phyloP scores from a whole-genome alignment of 2,329 filamentous ascomycete genomes.

The Phyllosticta ampelicida region DNA sequence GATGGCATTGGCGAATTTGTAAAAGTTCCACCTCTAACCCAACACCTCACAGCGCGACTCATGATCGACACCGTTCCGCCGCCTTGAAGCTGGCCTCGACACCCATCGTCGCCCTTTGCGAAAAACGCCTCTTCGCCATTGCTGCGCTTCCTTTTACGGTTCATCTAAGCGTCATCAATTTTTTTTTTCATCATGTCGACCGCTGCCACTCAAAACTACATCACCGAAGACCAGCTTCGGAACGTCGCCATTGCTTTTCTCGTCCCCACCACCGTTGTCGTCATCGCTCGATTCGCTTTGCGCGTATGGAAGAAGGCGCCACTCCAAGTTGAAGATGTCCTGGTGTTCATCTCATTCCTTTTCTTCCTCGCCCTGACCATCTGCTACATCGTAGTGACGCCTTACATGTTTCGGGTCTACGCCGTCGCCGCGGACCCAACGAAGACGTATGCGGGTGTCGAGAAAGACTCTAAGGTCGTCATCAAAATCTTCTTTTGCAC shows the following conservation, averaged over 20 bases:
- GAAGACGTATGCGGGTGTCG: slow-evolving; percentile 19
- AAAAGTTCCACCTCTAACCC: not conserved
- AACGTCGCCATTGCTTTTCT: slow-evolving; percentile 15
- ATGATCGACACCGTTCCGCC: not conserved
- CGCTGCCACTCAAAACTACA: slow-evolving; percentile 13
- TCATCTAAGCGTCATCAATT: not conserved
- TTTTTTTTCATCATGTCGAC: slow-evolving; percentile 11
- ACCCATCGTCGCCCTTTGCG: not conserved
- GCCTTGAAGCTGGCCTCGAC: not conserved
- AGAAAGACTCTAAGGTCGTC: slow-evolving; percentile 21
- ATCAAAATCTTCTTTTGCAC: slow-evolving; percentile 31
- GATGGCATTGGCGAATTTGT: not conserved
- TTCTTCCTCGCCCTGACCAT: slow-evolving; percentile 19
- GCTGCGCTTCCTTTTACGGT: no score
- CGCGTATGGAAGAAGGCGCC: slow-evolving; percentile 1
- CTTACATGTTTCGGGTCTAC: slow-evolving; percentile 23
- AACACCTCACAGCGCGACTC: not conserved
- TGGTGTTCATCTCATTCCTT: slow-evolving; percentile 19
- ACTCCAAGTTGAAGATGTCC: slow-evolving; percentile 15
- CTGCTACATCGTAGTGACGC: slow-evolving; percentile 27
- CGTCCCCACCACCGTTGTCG: slow-evolving; percentile 16
- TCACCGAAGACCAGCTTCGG: slow-evolving; percentile 13
- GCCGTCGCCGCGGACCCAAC: slow-evolving; percentile 16
- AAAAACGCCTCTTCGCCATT: not conserved
- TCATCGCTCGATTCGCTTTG: slow-evolving; percentile 5